Conservation (phyloP, 2,329 filamentous ascomycete genomes). For the Dactylellina sp. region DNA sequence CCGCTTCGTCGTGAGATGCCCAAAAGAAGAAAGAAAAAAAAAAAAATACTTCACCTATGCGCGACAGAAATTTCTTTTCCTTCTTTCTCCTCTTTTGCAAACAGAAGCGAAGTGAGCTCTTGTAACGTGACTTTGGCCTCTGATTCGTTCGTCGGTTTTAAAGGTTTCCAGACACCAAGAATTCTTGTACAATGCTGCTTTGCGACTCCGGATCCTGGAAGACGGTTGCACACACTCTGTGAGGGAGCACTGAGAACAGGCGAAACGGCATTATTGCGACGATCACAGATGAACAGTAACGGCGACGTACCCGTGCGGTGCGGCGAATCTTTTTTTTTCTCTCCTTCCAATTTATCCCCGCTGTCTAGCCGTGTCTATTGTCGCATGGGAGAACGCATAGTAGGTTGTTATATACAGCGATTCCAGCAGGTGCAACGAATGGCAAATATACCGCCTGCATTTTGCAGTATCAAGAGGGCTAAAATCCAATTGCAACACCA, state of each 20-base stretch:
- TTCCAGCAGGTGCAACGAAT: constrained; percentile 37
- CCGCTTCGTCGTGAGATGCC: constrained; percentile 47
- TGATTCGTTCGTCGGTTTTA: constrained; percentile 46
- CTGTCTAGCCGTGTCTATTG: background rate
- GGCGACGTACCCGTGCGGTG: too few species aligned
- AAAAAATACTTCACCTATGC: constrained; percentile 23
- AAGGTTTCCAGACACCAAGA: constrained; percentile 34
- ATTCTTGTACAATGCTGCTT: constrained; percentile 3
- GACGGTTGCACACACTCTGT: background rate
- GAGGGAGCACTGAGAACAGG: background rate
- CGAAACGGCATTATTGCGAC: too few species aligned
- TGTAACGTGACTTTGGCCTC: constrained; percentile 54
- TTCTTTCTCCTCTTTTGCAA: constrained; percentile 29
- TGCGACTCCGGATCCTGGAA: constrained; percentile 16
- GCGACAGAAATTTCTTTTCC: constrained; percentile 22
- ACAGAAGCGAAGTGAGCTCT: constrained; percentile 47
- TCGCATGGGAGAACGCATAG: constrained; percentile 20
- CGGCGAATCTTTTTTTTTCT: too few species aligned
- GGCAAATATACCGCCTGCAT: constrained; percentile 57
- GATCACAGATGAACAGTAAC: too few species aligned
- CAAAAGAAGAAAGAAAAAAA: constrained; percentile 53
- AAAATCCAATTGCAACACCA: constrained; percentile 55
- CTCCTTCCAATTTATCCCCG: constrained; percentile 6
- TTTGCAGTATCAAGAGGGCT: constrained; percentile 11
- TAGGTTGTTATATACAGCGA: constrained; percentile 33